Conservation (phyloP, 2,329 filamentous ascomycete species). For the Aspergillus carbonarius region DNA sequence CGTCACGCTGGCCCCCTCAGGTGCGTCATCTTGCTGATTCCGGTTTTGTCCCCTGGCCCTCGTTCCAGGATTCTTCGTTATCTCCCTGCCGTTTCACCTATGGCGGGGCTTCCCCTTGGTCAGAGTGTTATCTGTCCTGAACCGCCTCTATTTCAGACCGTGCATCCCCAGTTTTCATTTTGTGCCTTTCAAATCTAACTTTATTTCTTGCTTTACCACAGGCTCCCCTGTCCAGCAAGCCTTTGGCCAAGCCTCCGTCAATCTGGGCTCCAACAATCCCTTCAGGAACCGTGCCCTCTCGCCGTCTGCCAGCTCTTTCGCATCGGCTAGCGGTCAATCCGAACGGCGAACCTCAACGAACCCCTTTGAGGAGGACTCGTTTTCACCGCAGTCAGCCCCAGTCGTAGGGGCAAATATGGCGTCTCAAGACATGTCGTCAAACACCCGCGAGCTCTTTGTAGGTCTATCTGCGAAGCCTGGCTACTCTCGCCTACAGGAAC, state of each 20-base stretch:
- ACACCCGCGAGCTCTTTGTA: slow-evolving; percentile 62
- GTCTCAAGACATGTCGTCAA: slow-evolving; percentile 45
- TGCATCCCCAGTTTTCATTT: slow-evolving; percentile 6
- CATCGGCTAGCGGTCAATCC: slow-evolving; percentile 28
- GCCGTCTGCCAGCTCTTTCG: slow-evolving; percentile 30
- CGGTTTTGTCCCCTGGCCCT: slow-evolving; percentile 7
- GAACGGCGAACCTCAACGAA: slow-evolving; percentile 59
- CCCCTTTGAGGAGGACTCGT: slow-evolving; percentile 53
- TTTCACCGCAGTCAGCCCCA: slow-evolving; percentile 38
- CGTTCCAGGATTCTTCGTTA: slow-evolving; percentile 8
- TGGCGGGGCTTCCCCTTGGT: slow-evolving; percentile 17
- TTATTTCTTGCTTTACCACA: slow-evolving; percentile 5
- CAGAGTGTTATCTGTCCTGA: slow-evolving; percentile 11
- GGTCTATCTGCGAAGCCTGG: slow-evolving; percentile 31
- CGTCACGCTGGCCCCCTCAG: slow-evolving; percentile 33
- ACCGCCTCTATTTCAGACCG: slow-evolving; percentile 14
- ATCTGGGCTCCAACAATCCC: slow-evolving; percentile 50
- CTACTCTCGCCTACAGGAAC: not conserved
- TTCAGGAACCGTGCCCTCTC: slow-evolving; percentile 50
- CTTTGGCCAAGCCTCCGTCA: slow-evolving; percentile 33
- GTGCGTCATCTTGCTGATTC: slow-evolving; percentile 30
- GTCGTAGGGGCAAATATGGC: slow-evolving; percentile 28
- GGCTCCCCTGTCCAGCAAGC: slow-evolving; percentile 31
- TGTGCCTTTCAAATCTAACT: slow-evolving; percentile 6
- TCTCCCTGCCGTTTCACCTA: slow-evolving; percentile 21